Conservation (phyloP, 192 early-diverging fungal species). For the Pecoramyces ruminantium region DNA sequence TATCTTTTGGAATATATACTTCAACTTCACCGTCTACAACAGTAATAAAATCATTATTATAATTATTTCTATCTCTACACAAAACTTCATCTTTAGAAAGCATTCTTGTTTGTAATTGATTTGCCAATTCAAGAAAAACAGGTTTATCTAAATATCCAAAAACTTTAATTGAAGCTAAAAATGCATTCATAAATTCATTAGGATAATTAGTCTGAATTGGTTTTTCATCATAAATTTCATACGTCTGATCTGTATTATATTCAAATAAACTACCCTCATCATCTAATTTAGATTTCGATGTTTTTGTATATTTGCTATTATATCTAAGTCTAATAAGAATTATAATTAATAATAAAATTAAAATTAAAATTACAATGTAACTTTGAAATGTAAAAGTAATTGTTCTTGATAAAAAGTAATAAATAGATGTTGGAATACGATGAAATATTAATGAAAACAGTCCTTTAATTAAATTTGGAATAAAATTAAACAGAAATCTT, state of each 20-base stretch:
- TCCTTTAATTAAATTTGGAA: not conserved
- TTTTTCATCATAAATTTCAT: not conserved
- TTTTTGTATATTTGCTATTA: not conserved
- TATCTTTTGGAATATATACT: not conserved
- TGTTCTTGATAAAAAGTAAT: not conserved
- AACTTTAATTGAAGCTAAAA: conserved; percentile 74
- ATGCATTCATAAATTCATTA: conserved; percentile 64
- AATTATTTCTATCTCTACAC: not conserved
- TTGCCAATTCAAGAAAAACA: conserved; percentile 87
- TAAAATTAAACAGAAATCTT: not conserved
- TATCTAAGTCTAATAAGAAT: not conserved
- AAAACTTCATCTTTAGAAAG: conserved; percentile 13
- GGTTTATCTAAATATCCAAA: conserved; percentile 95
- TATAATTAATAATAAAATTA: not conserved
- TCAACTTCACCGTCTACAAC: not conserved
- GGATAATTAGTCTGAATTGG: conserved; percentile 4
- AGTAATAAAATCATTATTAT: conserved; percentile 21
- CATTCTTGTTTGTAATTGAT: conserved; percentile 53
- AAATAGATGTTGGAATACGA: not conserved
- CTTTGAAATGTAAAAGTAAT: not conserved
- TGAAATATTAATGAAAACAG: not conserved
- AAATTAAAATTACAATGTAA: not conserved
- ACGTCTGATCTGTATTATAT: not conserved
- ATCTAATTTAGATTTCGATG: not conserved
- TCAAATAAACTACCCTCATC: not conserved